phyloP scores from a whole-genome alignment of 495 filamentous ascomycete genomes.

The Filosporella fistucella region DNA sequence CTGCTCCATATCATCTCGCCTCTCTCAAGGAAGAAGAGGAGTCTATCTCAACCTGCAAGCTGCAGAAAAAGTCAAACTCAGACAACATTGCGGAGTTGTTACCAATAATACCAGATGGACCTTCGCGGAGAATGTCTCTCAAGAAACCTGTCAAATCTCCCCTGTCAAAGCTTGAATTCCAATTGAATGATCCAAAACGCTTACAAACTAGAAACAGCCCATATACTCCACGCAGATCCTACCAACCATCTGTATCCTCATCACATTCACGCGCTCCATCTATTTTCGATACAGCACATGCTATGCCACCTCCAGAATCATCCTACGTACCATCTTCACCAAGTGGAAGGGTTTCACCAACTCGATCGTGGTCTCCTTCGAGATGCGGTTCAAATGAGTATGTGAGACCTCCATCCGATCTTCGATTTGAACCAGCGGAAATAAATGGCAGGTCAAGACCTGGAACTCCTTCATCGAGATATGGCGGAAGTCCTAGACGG shows the following conservation, averaged over 20 bases:
- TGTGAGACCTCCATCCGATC: conserved; percentile 53
- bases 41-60: conserved; percentile 34
- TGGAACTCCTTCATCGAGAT: conserved; percentile 82
- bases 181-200: conserved; percentile 26
- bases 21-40: conserved; percentile 31
- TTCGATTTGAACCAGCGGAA: conserved; percentile 79
- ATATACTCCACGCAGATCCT: conserved; percentile 32
- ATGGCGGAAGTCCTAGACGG: conserved; percentile 76
- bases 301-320: conserved; percentile 39
- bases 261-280: conserved; percentile 35
- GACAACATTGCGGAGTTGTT: conserved; percentile 20
- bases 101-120: conserved; percentile 39
- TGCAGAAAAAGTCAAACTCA: conserved; percentile 31
- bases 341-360: conserved; percentile 41
- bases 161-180: conserved; percentile 21
- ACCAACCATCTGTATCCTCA: conserved; percentile 45
- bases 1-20: conserved; percentile 28
- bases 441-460: conserved; percentile 86
- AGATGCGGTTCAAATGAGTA: conserved; percentile 59
- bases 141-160: conserved; percentile 12
- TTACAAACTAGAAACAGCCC: conserved; percentile 30
- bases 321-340: conserved; percentile 34
- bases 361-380: conserved; percentile 70
- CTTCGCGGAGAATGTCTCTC: conserved; percentile 36
- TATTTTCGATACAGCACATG: conserved; percentile 38